A percentile compares a stretch with the other conserved stretches of the same genome.
Conservation (phyloP, 179 eudicot species). For the Silene vulgaris region DNA sequence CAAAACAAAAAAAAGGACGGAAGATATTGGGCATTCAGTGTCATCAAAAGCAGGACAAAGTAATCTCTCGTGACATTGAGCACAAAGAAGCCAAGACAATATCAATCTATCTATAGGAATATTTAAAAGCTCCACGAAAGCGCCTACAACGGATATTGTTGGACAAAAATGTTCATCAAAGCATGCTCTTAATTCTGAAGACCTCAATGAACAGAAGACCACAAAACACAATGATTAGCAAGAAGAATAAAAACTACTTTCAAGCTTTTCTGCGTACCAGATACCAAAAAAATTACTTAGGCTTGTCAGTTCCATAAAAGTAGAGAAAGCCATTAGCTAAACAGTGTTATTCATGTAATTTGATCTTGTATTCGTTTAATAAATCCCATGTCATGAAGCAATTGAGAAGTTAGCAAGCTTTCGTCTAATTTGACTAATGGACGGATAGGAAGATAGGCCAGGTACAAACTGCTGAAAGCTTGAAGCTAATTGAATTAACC, state of each 20-base stretch:
- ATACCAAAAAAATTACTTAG: neutral
- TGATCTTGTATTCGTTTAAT: neutral
- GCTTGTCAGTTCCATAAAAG: neutral
- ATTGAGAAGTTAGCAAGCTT: neutral
- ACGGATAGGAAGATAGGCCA: neutral
- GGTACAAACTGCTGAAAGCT: neutral
- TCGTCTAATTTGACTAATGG: neutral
- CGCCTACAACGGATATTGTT: constrained; percentile 3
- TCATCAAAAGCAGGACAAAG: neutral
- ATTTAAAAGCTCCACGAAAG: neutral
- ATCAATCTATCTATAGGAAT: neutral
- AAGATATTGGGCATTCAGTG: neutral
- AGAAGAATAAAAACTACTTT: neutral
- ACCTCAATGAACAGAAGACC: neutral
- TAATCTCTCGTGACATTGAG: too few species aligned
- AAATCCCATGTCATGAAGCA: neutral
- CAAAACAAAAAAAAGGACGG: constrained; percentile 11
- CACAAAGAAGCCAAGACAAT: neutral
- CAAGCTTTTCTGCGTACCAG: neutral
- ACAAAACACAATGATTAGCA: too few species aligned
- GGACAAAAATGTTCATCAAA: neutral
- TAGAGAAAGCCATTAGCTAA: neutral
- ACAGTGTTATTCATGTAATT: too few species aligned
- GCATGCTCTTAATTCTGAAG: neutral
- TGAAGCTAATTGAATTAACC: neutral